Evolutionary conservation across 352 stramenopile genomes (phyloP).

Genomic region (Thalassiosira livingstoniorum): DNA sequence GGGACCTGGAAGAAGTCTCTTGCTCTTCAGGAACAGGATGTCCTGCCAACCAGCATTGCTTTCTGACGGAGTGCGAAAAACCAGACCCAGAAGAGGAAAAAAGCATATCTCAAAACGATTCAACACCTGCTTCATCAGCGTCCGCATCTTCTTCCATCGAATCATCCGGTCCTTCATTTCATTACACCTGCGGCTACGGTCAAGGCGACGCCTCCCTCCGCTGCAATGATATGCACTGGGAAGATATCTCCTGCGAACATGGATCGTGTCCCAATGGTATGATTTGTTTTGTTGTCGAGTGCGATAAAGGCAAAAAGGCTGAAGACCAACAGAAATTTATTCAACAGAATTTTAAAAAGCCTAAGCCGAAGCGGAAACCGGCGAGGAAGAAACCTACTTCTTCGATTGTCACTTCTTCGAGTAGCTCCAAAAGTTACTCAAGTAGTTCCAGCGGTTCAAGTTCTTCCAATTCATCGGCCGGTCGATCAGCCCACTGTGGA

Average conservation of each 20-base stretch:
- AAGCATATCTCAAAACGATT: neutral
- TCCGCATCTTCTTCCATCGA: neutral
- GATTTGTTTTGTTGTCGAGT: neutral
- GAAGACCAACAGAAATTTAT: neutral
- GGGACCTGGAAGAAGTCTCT: neutral
- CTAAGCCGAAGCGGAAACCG: neutral
- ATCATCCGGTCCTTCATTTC: neutral
- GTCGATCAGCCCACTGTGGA: neutral
- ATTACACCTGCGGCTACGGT: constrained; percentile 10
- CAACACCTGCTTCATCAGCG: too few relatives aligned
- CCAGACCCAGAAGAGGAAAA: neutral
- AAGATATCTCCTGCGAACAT: constrained; percentile 3
- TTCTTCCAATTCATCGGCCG: neutral
- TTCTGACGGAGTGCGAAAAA: neutral
- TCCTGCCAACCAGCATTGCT: neutral
- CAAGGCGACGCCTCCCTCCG: constrained; percentile 2
- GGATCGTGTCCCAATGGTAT: constrained; percentile 17
- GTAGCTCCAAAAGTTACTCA: neutral
- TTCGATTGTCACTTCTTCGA: neutral
- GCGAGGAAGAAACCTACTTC: neutral
- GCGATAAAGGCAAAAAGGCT: neutral
- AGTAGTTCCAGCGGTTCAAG: neutral
- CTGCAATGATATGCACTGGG: constrained; percentile 11
- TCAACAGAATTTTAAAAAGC: neutral
- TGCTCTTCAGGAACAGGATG: neutral